Base-by-base conservation (phyloP, 176 grass and related monocot species). In the Chloris gayana region DNA sequence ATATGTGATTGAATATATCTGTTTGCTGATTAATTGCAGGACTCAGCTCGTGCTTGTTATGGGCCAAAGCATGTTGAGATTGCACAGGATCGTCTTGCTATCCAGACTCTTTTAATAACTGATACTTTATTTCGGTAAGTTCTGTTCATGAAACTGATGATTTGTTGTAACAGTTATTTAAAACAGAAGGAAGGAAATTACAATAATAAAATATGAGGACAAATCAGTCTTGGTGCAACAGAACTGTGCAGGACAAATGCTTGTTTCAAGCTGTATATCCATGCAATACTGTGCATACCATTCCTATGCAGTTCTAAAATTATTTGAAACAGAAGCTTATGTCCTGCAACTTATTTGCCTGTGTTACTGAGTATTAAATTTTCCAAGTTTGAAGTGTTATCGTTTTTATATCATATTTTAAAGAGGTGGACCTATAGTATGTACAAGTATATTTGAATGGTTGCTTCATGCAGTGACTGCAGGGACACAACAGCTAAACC, bases 31-130 rank as follows among this genome's bases (percentile, higher is more conserved):
- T 85, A 80, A 73, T 70, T 87, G 56, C 78, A 99, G 96, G 96
- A 99, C 47, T 69, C 96, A 31, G 90, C 79, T n/a, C 92, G 96
- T 86, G 92, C 86, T 39, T 99, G 92, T 89, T 99, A 99, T 85
- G 96, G 96, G 60, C 92, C 92, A 84, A 93, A 82, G 79, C 92
- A 99, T 86, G 96, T 99, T 69, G 92, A 91, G 35, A 58, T 99
- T 80, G 96, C 96, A 73, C 87, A 93, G 53, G 92, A 95, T 15
- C 69, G 85, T 7, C 63, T 91, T 81, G 90, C 96, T 41, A 41
- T 99, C 24, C 88, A 95, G 72, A 95, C 90, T 80, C 96, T 99
- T 93, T 78, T 99, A 83, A 91, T 99, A 82, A 98, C 90, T 81
- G 92, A 95, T 93, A 89, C 74, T 80, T 89, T 95, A 68, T 95